phyloP scores from a whole-genome alignment of 768 basidiomycete species.

The Paxillus rubicundulus region DNA sequence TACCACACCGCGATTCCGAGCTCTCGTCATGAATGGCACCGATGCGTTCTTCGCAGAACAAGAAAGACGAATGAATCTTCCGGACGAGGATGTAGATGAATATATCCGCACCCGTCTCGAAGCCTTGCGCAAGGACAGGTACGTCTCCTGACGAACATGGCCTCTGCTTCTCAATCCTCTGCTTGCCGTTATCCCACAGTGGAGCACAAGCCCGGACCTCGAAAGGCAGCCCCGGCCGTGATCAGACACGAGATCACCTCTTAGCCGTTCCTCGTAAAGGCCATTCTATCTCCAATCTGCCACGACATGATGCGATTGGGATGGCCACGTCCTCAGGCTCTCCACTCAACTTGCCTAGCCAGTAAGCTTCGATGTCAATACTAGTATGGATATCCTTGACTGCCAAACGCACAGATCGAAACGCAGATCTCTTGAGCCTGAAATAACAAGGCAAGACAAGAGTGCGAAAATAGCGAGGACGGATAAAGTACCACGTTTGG shows the following conservation, averaged over 20 bases:
- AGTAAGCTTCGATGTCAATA: slow-evolving; percentile 9
- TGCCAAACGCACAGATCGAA: slow-evolving; percentile 5
- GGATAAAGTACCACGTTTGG: not conserved
- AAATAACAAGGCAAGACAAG: not conserved
- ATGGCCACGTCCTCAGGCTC: not conserved
- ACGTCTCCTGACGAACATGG: not conserved
- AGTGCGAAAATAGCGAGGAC: not conserved
- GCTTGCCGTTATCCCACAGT: slow-evolving; percentile 1
- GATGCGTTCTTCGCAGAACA: slow-evolving; percentile 55
- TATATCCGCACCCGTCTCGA: slow-evolving; percentile 38
- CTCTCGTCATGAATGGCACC: slow-evolving; percentile 32
- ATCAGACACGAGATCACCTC: not conserved
- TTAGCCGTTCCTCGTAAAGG: not conserved
- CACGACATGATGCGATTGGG: not conserved
- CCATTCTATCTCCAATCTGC: not conserved
- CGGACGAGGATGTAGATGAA: slow-evolving; percentile 51
- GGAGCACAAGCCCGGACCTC: not conserved
- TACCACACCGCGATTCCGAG: too few species aligned
- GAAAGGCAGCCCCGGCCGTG: not conserved
- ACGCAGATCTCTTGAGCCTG: not conserved
- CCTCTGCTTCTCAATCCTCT: not conserved
- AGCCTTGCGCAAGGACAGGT: slow-evolving; percentile 16
- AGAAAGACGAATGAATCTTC: slow-evolving; percentile 50
- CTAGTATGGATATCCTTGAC: not conserved
- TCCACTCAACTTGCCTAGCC: not conserved